A percentile compares a stretch with the other conserved stretches of the same genome.
Conservation (phyloP, 148 eudicot genomes). For the Polygonum maritimum region DNA sequence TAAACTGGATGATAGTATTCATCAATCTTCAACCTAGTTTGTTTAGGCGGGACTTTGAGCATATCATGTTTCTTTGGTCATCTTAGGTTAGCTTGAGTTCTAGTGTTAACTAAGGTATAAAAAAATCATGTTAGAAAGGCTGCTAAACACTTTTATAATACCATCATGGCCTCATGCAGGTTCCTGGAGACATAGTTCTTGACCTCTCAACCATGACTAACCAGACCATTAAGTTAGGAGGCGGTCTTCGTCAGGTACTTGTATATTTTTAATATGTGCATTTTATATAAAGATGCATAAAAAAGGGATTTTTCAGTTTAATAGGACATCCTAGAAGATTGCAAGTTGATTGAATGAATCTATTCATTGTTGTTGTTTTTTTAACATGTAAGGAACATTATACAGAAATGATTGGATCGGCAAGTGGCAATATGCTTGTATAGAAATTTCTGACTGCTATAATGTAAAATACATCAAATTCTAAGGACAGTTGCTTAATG, state of each 20-base stretch:
- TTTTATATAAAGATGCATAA: neutral
- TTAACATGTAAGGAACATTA: neutral
- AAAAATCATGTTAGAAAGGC: neutral
- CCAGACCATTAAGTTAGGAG: slow-evolving; percentile 17
- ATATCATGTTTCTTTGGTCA: neutral
- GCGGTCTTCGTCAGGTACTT: slow-evolving; percentile 16
- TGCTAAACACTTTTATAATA: neutral
- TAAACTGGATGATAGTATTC: neutral
- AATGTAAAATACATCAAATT: neutral
- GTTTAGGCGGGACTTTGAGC: neutral
- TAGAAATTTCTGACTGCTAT: neutral
- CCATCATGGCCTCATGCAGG: neutral
- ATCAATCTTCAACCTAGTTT: neutral
- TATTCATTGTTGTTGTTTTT: neutral
- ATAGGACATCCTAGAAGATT: neutral
- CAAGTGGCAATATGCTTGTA: neutral
- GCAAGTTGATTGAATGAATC: neutral
- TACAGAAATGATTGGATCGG: neutral
- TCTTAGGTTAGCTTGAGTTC: neutral
- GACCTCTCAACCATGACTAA: slow-evolving; percentile 16
- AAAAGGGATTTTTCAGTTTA: neutral
- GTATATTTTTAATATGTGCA: neutral
- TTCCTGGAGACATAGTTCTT: slow-evolving; percentile 15
- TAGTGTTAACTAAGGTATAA: neutral
- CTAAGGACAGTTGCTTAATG: neutral